Percentiles rank a stretch among this genome's conserved stretches.
phyloP scores from a whole-genome alignment of 1,284 basidiomycete species.

The Fistulina hepatica region DNA sequence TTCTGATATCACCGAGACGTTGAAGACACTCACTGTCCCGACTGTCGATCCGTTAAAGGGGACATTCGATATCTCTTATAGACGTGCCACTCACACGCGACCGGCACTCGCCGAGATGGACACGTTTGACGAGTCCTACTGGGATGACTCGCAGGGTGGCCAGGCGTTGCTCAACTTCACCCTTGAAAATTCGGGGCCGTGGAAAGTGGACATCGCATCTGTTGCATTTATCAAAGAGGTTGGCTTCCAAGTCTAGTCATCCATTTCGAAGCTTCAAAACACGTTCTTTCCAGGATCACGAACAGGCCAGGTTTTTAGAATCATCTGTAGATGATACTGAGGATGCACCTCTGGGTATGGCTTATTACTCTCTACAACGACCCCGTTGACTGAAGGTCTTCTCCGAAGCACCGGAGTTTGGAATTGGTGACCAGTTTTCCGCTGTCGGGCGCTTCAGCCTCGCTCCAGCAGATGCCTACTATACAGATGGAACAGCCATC shows the following conservation, averaged over 20 bases:
- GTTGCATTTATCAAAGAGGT: constrained; percentile 39
- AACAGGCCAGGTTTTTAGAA: constrained; percentile 34
- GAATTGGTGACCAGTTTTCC: constrained; percentile 51
- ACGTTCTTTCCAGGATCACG: constrained; percentile 30
- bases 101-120: constrained; percentile 40
- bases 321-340: constrained; percentile 27
- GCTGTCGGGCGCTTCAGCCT: constrained; percentile 43
- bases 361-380: constrained; percentile 15
- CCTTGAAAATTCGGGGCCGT: constrained; percentile 43
- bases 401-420: constrained; percentile 36
- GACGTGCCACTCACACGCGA: constrained; percentile 26
- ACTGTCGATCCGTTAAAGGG: constrained; percentile 44
- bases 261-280: background rate
- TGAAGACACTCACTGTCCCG: constrained; percentile 53
- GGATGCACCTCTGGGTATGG: constrained; percentile 32
- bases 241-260: too few relatives aligned
- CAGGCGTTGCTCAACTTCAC: constrained; percentile 45
- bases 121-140: constrained; percentile 44
- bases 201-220: constrained; percentile 40
- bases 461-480: constrained; percentile 31
- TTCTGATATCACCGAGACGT: constrained; percentile 44
- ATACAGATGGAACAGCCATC: constrained; percentile 25
- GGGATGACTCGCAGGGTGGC: constrained; percentile 40
- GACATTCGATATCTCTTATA: constrained; percentile 40
- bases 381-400: constrained; percentile 2